Evolutionary conservation across 2,329 filamentous ascomycete species (phyloP).

Genomic region (Pestalotiopsis sp.): DNA sequence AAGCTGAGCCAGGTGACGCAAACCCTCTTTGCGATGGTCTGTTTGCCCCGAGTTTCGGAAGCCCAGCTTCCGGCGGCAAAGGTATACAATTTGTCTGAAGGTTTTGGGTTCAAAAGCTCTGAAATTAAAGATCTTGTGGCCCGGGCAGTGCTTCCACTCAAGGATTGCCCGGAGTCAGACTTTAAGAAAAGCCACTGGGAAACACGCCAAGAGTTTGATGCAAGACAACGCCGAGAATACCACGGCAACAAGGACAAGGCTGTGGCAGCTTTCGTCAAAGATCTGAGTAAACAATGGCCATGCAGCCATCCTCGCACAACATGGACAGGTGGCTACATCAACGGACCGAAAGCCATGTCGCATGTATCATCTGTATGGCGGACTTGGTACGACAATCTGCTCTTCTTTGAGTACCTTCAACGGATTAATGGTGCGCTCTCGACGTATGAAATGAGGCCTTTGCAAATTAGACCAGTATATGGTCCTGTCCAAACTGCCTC

Average conservation of each 20-base stretch:
- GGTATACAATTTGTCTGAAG: constrained; percentile 8
- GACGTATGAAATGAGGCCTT: background rate
- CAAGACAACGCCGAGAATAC: background rate
- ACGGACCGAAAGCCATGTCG: background rate
- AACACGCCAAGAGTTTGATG: background rate
- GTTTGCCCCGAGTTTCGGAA: constrained; percentile 19
- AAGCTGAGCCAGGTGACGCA: constrained; percentile 19
- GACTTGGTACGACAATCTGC: background rate
- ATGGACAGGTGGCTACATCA: background rate
- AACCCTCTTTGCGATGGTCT: constrained; percentile 26
- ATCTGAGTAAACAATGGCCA: constrained; percentile 5
- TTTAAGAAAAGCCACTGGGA: background rate
- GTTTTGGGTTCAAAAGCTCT: constrained; percentile 16
- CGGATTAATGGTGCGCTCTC: background rate
- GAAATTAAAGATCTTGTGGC: background rate
- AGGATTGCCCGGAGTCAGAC: background rate
- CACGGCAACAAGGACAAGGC: background rate
- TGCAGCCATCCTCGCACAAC: background rate
- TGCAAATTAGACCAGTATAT: background rate
- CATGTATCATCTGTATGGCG: background rate
- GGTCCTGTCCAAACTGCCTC: background rate
- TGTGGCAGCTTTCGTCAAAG: background rate
- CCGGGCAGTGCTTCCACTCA: background rate
- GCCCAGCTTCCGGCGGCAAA: constrained; percentile 17
- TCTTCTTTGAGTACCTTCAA: background rate